Percentiles rank a stretch among this genome's conserved stretches.
These are phyloP conservation scores for Acorus calamus DNA, from an alignment of 106 monocot genomes.

Conservation along the genomic window DNA sequence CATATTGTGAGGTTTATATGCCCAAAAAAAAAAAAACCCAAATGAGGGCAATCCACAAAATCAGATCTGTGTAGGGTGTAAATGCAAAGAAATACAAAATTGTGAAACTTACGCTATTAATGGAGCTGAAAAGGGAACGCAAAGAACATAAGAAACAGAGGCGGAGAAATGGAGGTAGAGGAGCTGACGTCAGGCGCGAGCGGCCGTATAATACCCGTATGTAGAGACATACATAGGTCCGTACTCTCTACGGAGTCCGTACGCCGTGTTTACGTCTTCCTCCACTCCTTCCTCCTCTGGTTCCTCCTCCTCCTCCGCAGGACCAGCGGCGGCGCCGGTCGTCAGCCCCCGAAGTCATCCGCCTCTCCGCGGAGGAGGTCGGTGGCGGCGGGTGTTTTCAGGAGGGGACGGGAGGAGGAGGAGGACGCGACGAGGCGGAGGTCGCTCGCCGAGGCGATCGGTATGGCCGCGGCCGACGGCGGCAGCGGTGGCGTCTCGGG, in stretches of 20 bases:
- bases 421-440: conserved; percentile 42
- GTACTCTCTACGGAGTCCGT: conserved; percentile 27
- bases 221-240: conserved; percentile 30
- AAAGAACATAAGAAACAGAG: neutral
- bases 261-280: conserved; percentile 38
- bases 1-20: too few species aligned
- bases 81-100: too few species aligned
- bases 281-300: conserved; percentile 63
- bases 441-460: conserved; percentile 38
- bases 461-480: conserved; percentile 15
- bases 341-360: neutral
- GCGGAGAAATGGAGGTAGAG: conserved; percentile 16
- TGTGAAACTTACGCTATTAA: too few species aligned
- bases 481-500: neutral
- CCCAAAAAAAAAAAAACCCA: too few species aligned
- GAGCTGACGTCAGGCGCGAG: conserved; percentile 79
- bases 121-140: too few species aligned
- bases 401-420: conserved; percentile 22
- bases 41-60: too few species aligned
- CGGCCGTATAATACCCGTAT: conserved; percentile 62
- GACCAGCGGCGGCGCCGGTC: conserved; percentile 7
- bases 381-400: conserved; percentile 4
- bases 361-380: conserved; percentile 10
- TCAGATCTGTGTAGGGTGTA: too few species aligned
- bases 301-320: conserved; percentile 38